These are phyloP conservation scores for Colletotrichum sp. DNA, from an alignment of 2,329 filamentous ascomycete genomes.

Conservation along the genomic window DNA sequence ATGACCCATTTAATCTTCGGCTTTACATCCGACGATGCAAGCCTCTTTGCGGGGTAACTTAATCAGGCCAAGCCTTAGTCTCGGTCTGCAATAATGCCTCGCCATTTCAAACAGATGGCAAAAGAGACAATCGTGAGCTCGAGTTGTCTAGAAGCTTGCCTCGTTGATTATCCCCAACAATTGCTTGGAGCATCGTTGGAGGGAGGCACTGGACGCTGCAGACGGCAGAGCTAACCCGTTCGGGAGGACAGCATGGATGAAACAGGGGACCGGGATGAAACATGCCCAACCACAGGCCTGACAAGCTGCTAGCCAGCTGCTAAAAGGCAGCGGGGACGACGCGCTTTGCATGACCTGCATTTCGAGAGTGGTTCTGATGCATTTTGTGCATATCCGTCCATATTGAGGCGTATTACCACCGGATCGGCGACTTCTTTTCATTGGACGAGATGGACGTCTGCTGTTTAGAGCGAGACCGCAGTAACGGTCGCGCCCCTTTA, in stretches of 20 bases:
- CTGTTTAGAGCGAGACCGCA: neutral
- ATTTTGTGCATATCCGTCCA: conserved; percentile 1
- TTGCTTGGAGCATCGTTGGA: neutral
- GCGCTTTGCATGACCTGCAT: conserved; percentile 16
- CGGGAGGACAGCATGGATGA: neutral
- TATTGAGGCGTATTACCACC: neutral
- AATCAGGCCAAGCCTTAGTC: neutral
- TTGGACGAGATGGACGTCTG: neutral
- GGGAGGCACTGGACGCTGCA: neutral
- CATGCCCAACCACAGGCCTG: conserved; percentile 1
- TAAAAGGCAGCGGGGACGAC: neutral
- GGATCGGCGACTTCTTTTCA: neutral
- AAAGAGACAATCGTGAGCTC: neutral
- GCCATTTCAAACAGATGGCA: neutral
- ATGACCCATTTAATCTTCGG: neutral
- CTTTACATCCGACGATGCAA: neutral
- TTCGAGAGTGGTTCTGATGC: neutral
- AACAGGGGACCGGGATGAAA: conserved; percentile 5
- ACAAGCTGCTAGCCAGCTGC: neutral
- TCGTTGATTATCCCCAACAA: neutral
- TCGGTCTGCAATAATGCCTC: neutral
- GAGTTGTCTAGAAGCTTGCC: neutral
- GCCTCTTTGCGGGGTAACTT: neutral
- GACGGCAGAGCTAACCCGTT: conserved; percentile 6
- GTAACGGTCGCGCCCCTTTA: neutral